Conservation (phyloP, 805 yeast genomes). For the Maudiozyma bulderi region DNA sequence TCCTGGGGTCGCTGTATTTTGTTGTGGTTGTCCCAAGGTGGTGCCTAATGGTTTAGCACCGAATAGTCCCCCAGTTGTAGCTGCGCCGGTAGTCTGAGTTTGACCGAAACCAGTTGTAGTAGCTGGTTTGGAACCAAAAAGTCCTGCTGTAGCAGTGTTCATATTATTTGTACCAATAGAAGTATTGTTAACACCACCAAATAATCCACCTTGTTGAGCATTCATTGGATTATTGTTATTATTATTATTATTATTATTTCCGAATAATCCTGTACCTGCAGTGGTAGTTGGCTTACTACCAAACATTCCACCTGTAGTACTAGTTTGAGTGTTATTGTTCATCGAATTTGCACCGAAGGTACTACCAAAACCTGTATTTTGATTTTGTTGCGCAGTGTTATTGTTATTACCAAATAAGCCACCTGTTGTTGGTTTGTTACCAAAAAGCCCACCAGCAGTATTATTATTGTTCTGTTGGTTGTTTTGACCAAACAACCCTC, state of each 20-base stretch:
- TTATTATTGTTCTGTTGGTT: constrained; percentile 8
- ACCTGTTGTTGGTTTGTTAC: neutral
- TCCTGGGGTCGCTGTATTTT: neutral
- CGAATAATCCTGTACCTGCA: constrained; percentile 29
- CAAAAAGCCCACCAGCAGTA: constrained; percentile 12
- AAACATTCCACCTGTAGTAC: constrained; percentile 25
- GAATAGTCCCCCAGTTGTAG: constrained; percentile 23
- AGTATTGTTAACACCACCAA: neutral
- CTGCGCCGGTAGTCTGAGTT: constrained; percentile 2
- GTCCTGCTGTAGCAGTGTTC: constrained; percentile 8
- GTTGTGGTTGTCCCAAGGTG: neutral
- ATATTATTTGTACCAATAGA: neutral
- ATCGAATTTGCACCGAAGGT: constrained; percentile 1
- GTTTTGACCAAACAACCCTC: constrained; percentile 17
- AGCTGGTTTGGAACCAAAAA: constrained; percentile 31
- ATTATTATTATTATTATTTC: neutral
- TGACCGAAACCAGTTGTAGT: neutral
- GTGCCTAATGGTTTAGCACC: constrained; percentile 20
- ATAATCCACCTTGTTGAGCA: constrained; percentile 1
- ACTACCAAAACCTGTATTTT: neutral
- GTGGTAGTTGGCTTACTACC: constrained; percentile 19
- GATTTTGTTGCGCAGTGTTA: neutral
- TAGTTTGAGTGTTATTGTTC: neutral
- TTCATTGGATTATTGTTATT: neutral
- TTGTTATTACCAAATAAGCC: constrained; percentile 14